Base-by-base conservation (phyloP, 257 asterid genomes). In the Salvia miltiorrhiza region DNA sequence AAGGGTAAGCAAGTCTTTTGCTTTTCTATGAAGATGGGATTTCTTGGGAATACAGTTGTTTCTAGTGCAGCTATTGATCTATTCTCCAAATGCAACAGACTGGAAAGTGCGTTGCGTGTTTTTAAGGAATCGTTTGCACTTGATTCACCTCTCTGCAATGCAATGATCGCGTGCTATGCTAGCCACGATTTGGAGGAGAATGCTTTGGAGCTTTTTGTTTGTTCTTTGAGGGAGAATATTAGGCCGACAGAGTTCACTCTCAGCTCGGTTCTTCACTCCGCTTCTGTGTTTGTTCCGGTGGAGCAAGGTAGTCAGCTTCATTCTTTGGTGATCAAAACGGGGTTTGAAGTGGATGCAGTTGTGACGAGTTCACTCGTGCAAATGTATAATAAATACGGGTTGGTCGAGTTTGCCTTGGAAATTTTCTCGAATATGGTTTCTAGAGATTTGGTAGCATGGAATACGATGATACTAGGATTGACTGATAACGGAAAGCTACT, bases 1-100 rank as follows among this genome's bases (percentile, higher is more conserved):
- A 82, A 72, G 81, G 96, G 96, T 54, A 79, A 75, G 77, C 84
- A 82, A 58, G 69, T 85, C 23, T 70, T 87, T 41, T 82, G 88
- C 69, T 82, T 82, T 73, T 77, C 90, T 63, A 41, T 79, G 23
- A 89, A 85, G 85, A 77, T 79, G 74, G 95, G 95, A 63, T 65
- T 80, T 63, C 77, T 76, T 41, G 47, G 78, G 54, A 87, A 87
- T 71, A 49, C 89, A 1, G 73, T 85, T 68, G 85, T 87, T 71
- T 81, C 85, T 24, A 87, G 95, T 82, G 86, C 96, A 47, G 92
- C 86, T 53, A 83, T 87, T 67, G 94, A 82, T 72, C 70, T 83
- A 50, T 85, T 87, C 70, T 81, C 96, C 61, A 82, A 85, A 76
- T 89, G 95, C 88, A 85, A 83, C 77, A 87, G 86, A 79, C 32